Conservation (phyloP, 768 basidiomycete species). For the Naganishia randhawae region DNA sequence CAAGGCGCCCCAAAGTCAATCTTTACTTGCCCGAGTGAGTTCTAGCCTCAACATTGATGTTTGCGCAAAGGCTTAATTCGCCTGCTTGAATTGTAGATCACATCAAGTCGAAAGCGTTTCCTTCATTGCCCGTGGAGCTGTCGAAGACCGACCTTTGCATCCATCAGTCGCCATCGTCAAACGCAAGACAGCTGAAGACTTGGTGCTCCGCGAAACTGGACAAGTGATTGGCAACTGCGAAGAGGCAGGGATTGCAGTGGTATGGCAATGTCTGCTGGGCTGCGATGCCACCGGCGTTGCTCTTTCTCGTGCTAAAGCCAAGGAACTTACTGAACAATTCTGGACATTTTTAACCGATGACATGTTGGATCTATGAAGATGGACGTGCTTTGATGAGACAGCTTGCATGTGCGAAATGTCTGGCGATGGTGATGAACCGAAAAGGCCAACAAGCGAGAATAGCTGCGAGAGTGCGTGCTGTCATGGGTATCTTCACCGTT, state of each 20-base stretch:
- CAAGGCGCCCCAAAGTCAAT: background rate
- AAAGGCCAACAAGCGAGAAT: too few species aligned
- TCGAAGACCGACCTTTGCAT: background rate
- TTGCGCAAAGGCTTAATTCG: background rate
- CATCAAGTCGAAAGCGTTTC: constrained; percentile 28
- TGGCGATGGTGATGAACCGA: too few species aligned
- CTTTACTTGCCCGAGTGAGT: constrained; percentile 28
- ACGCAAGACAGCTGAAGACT: constrained; percentile 17
- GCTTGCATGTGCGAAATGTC: too few species aligned
- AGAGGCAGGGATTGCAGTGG: constrained; percentile 5
- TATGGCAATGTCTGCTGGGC: constrained; percentile 19
- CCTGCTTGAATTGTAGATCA: background rate
- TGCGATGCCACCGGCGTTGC: constrained; percentile 20
- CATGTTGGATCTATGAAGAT: background rate
- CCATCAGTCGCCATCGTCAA: constrained; percentile 14
- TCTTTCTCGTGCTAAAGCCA: background rate
- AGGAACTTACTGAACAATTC: background rate
- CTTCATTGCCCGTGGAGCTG: background rate
- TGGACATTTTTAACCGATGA: constrained; percentile 16
- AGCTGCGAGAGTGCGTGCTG: too few species aligned
- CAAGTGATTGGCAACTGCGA: constrained; percentile 23
- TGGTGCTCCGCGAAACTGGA: constrained; percentile 11
- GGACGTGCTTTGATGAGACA: too few species aligned
- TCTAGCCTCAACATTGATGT: background rate
- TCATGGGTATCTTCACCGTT: too few species aligned